These are phyloP conservation scores for Lecanicillium sp. DNA, from an alignment of 2,329 filamentous ascomycete species.

Conservation along the genomic window DNA sequence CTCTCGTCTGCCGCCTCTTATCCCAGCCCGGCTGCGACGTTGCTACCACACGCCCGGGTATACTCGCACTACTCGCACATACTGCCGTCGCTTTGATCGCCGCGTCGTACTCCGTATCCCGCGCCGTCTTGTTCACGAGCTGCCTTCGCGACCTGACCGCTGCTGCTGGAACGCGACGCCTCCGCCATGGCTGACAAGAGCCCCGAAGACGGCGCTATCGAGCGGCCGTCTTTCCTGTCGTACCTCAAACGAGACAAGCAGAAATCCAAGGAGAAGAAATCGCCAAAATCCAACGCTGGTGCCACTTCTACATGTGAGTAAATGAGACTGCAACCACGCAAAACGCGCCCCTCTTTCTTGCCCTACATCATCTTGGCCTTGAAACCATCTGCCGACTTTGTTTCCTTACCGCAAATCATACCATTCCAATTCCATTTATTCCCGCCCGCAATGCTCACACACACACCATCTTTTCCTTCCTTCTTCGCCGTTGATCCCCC, in stretches of 20 bases:
- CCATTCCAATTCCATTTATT: neutral
- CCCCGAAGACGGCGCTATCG: neutral
- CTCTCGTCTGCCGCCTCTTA: neutral
- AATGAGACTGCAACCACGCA: too few species aligned
- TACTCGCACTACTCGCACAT: neutral
- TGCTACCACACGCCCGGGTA: neutral
- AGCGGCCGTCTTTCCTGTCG: conserved; percentile 10
- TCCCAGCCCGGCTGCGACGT: neutral
- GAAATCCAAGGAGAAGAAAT: conserved; percentile 5
- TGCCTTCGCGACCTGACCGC: too few species aligned
- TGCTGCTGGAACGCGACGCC: too few species aligned
- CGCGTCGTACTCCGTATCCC: too few species aligned
- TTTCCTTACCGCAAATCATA: neutral
- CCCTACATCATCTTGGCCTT: too few species aligned
- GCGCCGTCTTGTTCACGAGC: too few species aligned
- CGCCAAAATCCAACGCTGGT: conserved; percentile 6
- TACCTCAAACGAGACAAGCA: conserved; percentile 13
- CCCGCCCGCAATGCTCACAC: too few species aligned
- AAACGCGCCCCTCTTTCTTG: neutral
- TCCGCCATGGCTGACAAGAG: conserved; percentile 3
- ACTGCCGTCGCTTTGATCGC: too few species aligned
- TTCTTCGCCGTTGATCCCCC: neutral
- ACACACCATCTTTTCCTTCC: neutral
- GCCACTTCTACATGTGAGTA: neutral
- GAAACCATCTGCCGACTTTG: neutral